Percentiles rank a stretch among this genome's conserved stretches.
phyloP scores from a whole-genome alignment of 2,329 filamentous ascomycete genomes.

The Aspergillus sp. region DNA sequence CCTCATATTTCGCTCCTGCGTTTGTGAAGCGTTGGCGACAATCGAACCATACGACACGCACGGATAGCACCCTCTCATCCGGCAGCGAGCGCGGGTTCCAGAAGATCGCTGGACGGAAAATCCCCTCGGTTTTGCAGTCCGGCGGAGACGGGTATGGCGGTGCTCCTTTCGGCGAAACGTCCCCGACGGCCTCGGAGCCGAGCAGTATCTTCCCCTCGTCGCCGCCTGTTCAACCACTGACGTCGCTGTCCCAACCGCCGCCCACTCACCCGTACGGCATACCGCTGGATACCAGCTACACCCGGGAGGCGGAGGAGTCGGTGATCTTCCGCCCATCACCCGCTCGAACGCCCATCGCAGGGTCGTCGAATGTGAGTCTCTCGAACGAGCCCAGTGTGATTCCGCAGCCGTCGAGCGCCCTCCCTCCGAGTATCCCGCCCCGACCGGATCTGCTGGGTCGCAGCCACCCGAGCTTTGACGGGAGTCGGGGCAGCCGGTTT shows the following conservation, averaged over 20 bases:
- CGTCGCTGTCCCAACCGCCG: conserved; percentile 23
- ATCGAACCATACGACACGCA: conserved; percentile 34
- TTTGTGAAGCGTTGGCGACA: conserved; percentile 42
- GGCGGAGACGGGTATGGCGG: conserved; percentile 48
- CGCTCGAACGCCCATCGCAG: conserved; percentile 42
- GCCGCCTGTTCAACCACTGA: conserved; percentile 23
- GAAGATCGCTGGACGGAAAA: conserved; percentile 48
- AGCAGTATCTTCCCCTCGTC: conserved; percentile 20
- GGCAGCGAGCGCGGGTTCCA: conserved; percentile 48
- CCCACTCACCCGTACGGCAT: conserved; percentile 28
- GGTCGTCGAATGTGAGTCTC: conserved; percentile 27
- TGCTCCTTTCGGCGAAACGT: conserved; percentile 26
- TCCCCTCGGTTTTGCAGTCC: conserved; percentile 44
- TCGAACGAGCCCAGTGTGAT: conserved; percentile 22
- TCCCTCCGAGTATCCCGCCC: conserved; percentile 24
- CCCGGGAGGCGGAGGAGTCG: conserved; percentile 28
- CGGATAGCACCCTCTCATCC: conserved; percentile 33
- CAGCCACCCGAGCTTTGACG: conserved; percentile 41
- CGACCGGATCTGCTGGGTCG: conserved; percentile 41
- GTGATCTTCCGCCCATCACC: conserved; percentile 43
- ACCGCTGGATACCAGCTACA: conserved; percentile 30
- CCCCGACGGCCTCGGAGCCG: conserved; percentile 27
- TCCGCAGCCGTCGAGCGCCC: conserved; percentile 23
- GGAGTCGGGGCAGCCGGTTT: conserved; percentile 46
- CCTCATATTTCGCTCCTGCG: conserved; percentile 35